Evolutionary conservation across 2,329 filamentous ascomycete species (phyloP).

Genomic region (Lasiodiplodia gonubiensis): DNA sequence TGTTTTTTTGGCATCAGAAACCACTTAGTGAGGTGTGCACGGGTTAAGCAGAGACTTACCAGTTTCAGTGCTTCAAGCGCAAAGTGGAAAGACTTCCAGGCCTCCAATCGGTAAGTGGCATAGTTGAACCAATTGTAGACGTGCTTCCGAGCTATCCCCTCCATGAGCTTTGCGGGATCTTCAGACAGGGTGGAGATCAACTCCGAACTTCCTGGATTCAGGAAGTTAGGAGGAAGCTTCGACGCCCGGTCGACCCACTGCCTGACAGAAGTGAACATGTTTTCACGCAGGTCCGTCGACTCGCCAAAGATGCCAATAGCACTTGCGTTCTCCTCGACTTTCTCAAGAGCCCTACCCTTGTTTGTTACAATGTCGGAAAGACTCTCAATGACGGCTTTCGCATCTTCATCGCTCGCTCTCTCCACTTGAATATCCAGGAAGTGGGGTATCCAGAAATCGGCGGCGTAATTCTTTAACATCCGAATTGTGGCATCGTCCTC

Average conservation of each 20-base stretch:
- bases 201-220: background rate
- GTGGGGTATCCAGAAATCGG: conserved; percentile 34
- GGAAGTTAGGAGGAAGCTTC: background rate
- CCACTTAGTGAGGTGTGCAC: too few species aligned
- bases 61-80: background rate
- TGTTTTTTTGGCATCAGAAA: background rate
- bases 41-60: background rate
- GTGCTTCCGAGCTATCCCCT: background rate
- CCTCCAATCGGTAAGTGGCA: background rate
- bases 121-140: conserved; percentile 6
- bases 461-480: conserved; percentile 27
- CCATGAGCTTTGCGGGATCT: conserved; percentile 3
- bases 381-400: conserved; percentile 26
- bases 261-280: background rate
- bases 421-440: conserved; percentile 31
- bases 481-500: background rate
- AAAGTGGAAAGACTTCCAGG: background rate
- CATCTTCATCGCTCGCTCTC: conserved; percentile 23
- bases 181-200: background rate
- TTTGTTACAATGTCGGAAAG: conserved; percentile 30
- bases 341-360: conserved; percentile 29
- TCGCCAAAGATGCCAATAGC: conserved; percentile 2
- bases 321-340: conserved; percentile 23
- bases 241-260: background rate
- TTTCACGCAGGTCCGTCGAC: background rate